Base-by-base conservation (phyloP, 2,329 filamentous ascomycete genomes). In the Akanthomyces uredinophilus region DNA sequence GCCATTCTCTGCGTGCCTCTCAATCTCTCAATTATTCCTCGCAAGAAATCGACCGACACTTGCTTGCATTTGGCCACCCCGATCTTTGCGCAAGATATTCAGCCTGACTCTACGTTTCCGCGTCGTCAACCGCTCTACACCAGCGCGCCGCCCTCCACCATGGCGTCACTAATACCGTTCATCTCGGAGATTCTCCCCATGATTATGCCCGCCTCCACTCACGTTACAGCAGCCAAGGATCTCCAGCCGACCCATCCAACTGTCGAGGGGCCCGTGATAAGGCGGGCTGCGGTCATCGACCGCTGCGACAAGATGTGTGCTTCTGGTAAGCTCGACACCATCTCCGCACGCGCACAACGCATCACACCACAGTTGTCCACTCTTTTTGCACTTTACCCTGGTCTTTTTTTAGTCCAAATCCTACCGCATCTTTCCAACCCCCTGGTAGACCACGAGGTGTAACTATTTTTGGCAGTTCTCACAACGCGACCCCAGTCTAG, bases 231-330 rank as follows among this genome's bases (percentile, higher is more conserved):
- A 52, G 78, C 80, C 39, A 78, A 77, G 43, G 81, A 80, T 75
- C 64, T 77, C 73, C 55, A 79, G 75, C 71, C 79, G 68, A 60
- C 67, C 5, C 59, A 71, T 61, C 70, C 71, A 27, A 71, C 70
- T 3, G 71, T 70, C 32, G 69, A 72, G 44, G 73, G 71, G 0
- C 68, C 72, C 11, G 70, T 73, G 35, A 68, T 69, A 27, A 71
- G 77, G 63, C 70, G 75, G 61, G 77, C 80, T 57, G 88, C 87
- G n/a, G 80, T 91, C 54, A 79, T 87, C 51, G 80, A 83, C 69
- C 82, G 85, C 71, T 86, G 83, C 60, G 83, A 87, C 64, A 83
- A 82, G 64, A 82, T 91, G 73, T 90, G 88, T 70, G 86, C 87
- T 35, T 85, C 85, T 51, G 81, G 87, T 84, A 74, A 76, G 83